A percentile compares a stretch with the other conserved stretches of the same genome.
Evolutionary conservation across 2,329 filamentous ascomycete genomes (phyloP).

Genomic region (Curvularia sp.): DNA sequence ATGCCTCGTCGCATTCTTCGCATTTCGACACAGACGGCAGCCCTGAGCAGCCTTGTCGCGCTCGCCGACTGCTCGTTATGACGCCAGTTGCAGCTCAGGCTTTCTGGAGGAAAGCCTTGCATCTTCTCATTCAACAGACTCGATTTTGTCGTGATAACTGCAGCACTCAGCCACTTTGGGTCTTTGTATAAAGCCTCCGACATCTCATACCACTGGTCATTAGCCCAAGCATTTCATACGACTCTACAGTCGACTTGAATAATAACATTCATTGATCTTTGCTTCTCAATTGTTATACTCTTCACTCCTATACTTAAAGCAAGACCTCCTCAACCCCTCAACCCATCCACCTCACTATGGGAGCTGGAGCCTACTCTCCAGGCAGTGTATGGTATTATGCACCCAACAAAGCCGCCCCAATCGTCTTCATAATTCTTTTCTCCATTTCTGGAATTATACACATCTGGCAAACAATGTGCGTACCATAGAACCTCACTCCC

Average conservation of each 20-base stretch:
- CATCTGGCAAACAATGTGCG: conserved; percentile 64
- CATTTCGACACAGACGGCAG: conserved; percentile 17
- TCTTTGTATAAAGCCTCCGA: neutral
- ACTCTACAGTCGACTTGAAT: neutral
- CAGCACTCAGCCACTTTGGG: neutral
- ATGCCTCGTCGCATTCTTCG: conserved; percentile 36
- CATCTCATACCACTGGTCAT: neutral
- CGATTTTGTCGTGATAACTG: neutral
- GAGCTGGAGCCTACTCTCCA: conserved; percentile 43
- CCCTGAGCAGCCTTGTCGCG: neutral
- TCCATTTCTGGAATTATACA: conserved; percentile 57
- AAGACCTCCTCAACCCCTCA: neutral
- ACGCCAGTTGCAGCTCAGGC: neutral
- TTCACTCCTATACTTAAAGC: neutral
- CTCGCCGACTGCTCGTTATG: neutral
- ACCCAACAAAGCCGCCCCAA: conserved; percentile 62
- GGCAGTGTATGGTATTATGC: conserved; percentile 55
- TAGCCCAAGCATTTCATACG: neutral
- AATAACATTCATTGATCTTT: neutral
- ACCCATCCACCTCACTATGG: conserved; percentile 30
- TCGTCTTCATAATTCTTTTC: conserved; percentile 61
- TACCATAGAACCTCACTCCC: conserved; percentile 10
- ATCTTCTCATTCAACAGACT: neutral
- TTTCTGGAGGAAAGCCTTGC: neutral
- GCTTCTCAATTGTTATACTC: neutral